Evolutionary conservation across 176 grass and related monocot genomes (phyloP).

Genomic region (Eragrostis nindensis): DNA sequence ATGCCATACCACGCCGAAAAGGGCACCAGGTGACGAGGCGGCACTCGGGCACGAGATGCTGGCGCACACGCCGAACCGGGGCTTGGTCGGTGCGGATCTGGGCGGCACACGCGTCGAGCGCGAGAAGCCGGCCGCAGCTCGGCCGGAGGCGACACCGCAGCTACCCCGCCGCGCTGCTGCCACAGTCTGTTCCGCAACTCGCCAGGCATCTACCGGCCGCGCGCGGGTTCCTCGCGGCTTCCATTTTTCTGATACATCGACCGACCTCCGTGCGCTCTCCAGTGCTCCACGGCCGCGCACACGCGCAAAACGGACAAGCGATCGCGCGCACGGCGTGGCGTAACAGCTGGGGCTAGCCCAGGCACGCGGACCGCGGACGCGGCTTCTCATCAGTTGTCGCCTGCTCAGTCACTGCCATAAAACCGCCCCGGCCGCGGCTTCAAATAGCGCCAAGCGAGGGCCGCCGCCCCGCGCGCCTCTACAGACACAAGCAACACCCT

Average conservation of each 20-base stretch:
- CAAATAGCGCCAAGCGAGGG: background rate
- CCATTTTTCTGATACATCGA: background rate
- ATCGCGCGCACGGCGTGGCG: background rate
- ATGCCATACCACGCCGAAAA: background rate
- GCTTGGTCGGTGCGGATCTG: slow-evolving; percentile 32
- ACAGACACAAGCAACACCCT: background rate
- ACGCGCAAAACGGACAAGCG: background rate
- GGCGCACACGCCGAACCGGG: background rate
- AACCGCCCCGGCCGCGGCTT: background rate
- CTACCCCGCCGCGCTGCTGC: background rate
- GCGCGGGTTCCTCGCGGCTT: slow-evolving; percentile 3
- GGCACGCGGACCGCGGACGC: slow-evolving; percentile 23
- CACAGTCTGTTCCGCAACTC: background rate
- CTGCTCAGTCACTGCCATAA: background rate
- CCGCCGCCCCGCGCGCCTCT: background rate
- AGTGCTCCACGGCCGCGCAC: background rate
- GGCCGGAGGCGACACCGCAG: too few relatives aligned
- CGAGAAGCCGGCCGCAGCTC: background rate
- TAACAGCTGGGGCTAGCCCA: slow-evolving; percentile 9
- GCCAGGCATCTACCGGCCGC: background rate
- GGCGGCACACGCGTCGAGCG: slow-evolving; percentile 18
- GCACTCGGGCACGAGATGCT: too few relatives aligned
- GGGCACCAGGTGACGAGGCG: background rate
- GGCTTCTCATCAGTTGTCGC: background rate
- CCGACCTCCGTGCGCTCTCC: background rate